Conservation (phyloP, 2,329 filamentous ascomycete genomes). For the Verticillium klebahnii region DNA sequence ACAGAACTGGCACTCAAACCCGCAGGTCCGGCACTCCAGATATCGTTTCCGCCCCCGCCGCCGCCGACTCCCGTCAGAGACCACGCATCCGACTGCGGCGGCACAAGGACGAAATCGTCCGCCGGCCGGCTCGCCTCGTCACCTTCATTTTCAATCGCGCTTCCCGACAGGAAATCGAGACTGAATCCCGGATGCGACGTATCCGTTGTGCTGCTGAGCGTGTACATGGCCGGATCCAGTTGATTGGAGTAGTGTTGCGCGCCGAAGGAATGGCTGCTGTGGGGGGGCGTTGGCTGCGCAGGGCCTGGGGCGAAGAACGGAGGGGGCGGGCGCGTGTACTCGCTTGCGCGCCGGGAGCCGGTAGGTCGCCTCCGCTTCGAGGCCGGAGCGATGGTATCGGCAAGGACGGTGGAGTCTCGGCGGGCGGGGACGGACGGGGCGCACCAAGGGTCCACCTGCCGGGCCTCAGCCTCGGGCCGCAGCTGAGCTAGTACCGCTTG, state of each 20-base stretch:
- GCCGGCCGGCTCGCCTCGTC: constrained; percentile 9
- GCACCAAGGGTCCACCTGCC: neutral
- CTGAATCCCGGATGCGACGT: constrained; percentile 12
- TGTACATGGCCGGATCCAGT: constrained; percentile 20
- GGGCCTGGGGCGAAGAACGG: constrained; percentile 16
- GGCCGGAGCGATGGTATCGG: constrained; percentile 13
- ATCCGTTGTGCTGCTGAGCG: constrained; percentile 13
- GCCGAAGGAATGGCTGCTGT: constrained; percentile 9
- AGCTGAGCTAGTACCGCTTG: constrained; percentile 48
- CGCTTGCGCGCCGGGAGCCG: constrained; percentile 22
- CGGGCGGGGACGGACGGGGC: constrained; percentile 2
- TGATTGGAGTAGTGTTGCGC: constrained; percentile 14
- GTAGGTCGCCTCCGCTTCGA: constrained; percentile 24
- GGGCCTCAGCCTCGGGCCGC: constrained; percentile 21
- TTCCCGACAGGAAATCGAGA: constrained; percentile 22
- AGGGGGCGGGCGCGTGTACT: constrained; percentile 23
- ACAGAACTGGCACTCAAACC: constrained; percentile 24
- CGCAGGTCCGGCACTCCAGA: constrained; percentile 3
- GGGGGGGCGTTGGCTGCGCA: constrained; percentile 14
- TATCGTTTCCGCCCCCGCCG: neutral
- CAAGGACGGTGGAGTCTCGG: neutral
- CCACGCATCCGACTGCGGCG: constrained; percentile 14
- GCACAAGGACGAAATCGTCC: constrained; percentile 24
- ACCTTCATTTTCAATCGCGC: constrained; percentile 21
- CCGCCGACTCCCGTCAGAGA: neutral